Percentiles rank a stretch among this genome's conserved stretches.
Evolutionary conservation across 2,329 filamentous ascomycete genomes (phyloP).

Genomic region (Ceratocystis lukuohia): DNA sequence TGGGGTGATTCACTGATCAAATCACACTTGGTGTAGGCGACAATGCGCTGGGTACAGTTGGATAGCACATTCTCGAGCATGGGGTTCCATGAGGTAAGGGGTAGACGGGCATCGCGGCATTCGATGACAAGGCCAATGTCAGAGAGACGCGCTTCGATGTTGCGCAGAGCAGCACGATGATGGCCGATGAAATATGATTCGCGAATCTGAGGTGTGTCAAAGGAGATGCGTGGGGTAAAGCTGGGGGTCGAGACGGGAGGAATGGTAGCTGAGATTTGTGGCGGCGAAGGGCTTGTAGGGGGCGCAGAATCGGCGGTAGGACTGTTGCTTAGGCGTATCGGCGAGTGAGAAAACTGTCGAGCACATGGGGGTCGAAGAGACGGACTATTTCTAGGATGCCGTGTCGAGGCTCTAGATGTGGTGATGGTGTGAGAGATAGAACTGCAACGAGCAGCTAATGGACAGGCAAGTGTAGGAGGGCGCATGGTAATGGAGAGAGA

Average conservation of each 20-base stretch:
- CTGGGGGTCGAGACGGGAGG: constrained; percentile 21
- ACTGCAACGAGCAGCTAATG: background rate
- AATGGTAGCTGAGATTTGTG: background rate
- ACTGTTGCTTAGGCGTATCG: background rate
- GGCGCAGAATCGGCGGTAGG: background rate
- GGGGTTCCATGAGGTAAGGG: constrained; percentile 79
- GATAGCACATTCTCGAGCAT: constrained; percentile 68
- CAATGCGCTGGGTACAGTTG: constrained; percentile 52
- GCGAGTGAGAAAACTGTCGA: background rate
- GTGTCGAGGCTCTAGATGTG: background rate
- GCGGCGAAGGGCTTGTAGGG: background rate
- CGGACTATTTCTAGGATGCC: background rate
- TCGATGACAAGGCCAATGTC: constrained; percentile 82
- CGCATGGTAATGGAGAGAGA: background rate
- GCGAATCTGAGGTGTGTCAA: constrained; percentile 60
- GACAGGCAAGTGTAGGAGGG: background rate
- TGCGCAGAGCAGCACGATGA: constrained; percentile 65
- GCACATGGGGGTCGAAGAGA: background rate
- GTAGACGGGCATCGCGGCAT: constrained; percentile 85
- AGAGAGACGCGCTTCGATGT: constrained; percentile 69
- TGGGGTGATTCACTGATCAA: constrained; percentile 35
- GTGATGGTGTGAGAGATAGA: background rate
- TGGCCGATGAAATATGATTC: constrained; percentile 92
- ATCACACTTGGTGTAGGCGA: constrained; percentile 88
- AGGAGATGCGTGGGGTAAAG: constrained; percentile 63